phyloP scores from a whole-genome alignment of 768 basidiomycete genomes.

The Lyophyllum atratum region DNA sequence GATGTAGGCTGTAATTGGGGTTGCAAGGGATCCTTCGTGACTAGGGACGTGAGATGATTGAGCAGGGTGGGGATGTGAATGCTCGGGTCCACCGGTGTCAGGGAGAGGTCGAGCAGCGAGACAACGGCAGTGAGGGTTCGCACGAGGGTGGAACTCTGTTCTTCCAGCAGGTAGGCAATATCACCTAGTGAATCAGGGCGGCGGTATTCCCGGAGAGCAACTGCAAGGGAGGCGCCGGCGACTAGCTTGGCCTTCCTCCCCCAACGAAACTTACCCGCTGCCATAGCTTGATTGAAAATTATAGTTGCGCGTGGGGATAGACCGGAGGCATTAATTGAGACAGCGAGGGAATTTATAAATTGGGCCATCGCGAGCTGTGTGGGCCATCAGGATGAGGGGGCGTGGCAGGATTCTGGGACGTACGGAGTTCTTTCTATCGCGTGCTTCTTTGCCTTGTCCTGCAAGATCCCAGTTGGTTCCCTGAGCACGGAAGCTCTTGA shows the following conservation, averaged over 20 bases:
- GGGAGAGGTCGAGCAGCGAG: constrained; percentile 52
- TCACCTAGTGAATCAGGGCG: constrained; percentile 69
- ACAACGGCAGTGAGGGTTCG: constrained; percentile 57
- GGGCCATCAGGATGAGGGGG: constrained; percentile 15
- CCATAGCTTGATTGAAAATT: constrained; percentile 71
- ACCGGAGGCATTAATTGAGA: constrained; percentile 59
- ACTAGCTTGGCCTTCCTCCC: constrained; percentile 70
- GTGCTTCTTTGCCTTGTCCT: constrained; percentile 66
- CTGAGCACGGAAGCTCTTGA: constrained; percentile 48
- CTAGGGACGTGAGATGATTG: constrained; percentile 45
- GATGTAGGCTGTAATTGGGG: constrained; percentile 17
- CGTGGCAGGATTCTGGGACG: constrained; percentile 21
- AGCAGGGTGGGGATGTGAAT: constrained; percentile 60
- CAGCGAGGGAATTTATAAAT: constrained; percentile 62
- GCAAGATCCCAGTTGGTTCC: constrained; percentile 61
- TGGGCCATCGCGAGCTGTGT: constrained; percentile 61
- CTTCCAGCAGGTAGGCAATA: constrained; percentile 67
- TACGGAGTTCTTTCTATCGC: constrained; percentile 66
- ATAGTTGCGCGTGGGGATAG: constrained; percentile 64
- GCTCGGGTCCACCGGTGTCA: constrained; percentile 58
- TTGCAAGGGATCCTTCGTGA: constrained; percentile 19
- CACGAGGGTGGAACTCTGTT: constrained; percentile 49
- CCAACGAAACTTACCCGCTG: constrained; percentile 63
- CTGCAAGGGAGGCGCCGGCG: constrained; percentile 68
- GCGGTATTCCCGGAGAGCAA: constrained; percentile 71